Evolutionary conservation across 2,329 filamentous ascomycete species (phyloP).

Genomic region (Penicillium palitans): DNA sequence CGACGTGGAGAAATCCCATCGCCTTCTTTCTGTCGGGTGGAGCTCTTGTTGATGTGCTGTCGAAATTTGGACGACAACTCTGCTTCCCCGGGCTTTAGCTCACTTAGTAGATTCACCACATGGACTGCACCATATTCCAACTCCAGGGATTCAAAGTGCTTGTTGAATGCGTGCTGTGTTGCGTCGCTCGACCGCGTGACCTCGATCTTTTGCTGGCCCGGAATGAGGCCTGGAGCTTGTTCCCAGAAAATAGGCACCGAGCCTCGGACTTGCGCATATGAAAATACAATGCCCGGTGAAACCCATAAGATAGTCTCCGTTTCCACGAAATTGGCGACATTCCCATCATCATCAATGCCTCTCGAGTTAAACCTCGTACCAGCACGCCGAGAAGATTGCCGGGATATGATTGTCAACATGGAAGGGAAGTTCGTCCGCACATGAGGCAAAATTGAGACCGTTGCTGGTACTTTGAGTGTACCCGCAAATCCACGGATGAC

Average conservation of each 20-base stretch:
- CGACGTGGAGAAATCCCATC: constrained; percentile 62
- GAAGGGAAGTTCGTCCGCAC: constrained; percentile 72
- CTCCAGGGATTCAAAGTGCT: constrained; percentile 87
- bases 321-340: constrained; percentile 98
- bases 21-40: constrained; percentile 61
- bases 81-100: constrained; percentile 79
- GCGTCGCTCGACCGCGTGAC: constrained; percentile 86
- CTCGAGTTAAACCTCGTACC: constrained; percentile 96
- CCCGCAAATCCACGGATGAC: constrained; percentile 91
- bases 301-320: constrained; percentile 92
- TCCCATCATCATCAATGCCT: constrained; percentile 94
- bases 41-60: constrained; percentile 71
- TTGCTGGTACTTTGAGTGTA: constrained; percentile 80
- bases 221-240: constrained; percentile 81
- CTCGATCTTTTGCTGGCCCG: constrained; percentile 91
- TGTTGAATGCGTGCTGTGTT: constrained; percentile 91
- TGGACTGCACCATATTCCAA: constrained; percentile 86
- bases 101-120: constrained; percentile 90
- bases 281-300: constrained; percentile 75
- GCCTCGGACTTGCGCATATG: constrained; percentile 88
- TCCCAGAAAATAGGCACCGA: constrained; percentile 98
- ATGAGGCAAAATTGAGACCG: constrained; percentile 67
- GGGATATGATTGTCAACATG: constrained; percentile 83
- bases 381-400: constrained; percentile 84
- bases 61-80: constrained; percentile 80